Evolutionary conservation across 2,329 filamentous ascomycete genomes (phyloP).

Genomic region (Aureobasidium sp.): DNA sequence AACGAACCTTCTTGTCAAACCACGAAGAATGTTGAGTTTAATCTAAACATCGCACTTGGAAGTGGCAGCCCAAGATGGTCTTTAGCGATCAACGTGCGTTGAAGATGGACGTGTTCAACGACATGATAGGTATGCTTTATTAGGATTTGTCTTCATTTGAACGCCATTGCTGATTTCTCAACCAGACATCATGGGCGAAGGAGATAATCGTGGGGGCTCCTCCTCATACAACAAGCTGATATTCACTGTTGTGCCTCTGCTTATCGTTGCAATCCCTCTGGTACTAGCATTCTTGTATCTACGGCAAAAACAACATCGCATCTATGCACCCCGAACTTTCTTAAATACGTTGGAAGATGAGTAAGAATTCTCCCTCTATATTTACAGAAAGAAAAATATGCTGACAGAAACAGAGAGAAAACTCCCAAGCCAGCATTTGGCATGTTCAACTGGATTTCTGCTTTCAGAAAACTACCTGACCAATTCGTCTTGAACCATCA

Average conservation of each 20-base stretch:
- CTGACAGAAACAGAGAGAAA: constrained; percentile 31
- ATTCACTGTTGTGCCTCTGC: constrained; percentile 42
- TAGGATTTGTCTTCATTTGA: too few species aligned
- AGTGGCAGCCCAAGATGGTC: neutral
- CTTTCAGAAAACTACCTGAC: constrained; percentile 35
- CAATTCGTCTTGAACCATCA: constrained; percentile 39
- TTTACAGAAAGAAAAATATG: neutral
- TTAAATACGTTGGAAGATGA: constrained; percentile 19
- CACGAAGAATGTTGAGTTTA: neutral
- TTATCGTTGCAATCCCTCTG: constrained; percentile 38
- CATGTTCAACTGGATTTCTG: constrained; percentile 46
- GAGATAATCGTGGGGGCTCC: constrained; percentile 10
- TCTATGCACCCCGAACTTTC: constrained; percentile 30
- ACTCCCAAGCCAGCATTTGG: constrained; percentile 40
- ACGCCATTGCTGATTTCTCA: neutral
- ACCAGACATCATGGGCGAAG: neutral
- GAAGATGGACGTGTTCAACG: neutral
- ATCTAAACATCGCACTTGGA: neutral
- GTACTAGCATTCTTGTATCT: constrained; percentile 41
- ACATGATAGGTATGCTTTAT: neutral
- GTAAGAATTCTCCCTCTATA: neutral
- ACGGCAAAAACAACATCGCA: constrained; percentile 34
- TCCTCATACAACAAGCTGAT: constrained; percentile 27
- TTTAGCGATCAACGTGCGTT: neutral
- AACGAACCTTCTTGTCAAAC: neutral